A percentile compares a stretch with the other conserved stretches of the same genome.
These are phyloP conservation scores for Scutellaria barbata DNA, from an alignment of 257 asterid species.

Conservation along the genomic window DNA sequence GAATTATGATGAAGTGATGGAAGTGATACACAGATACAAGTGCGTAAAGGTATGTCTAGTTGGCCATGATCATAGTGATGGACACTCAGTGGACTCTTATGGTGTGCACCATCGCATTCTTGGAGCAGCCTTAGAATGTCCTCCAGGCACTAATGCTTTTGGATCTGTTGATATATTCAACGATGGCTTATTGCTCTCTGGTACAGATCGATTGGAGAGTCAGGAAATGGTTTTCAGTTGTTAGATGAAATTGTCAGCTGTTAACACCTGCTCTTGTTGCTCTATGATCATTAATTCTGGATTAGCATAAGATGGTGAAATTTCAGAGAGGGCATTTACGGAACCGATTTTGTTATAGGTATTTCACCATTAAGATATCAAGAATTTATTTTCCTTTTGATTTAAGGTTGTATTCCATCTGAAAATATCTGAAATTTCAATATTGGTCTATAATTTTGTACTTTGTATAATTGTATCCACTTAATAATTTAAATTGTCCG, in stretches of 20 bases:
- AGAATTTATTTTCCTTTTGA: neutral
- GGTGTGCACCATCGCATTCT: constrained; percentile 89
- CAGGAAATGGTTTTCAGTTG: constrained; percentile 65
- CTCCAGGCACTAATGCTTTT: constrained; percentile 80
- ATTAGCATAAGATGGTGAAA: constrained; percentile 16
- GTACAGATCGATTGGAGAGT: constrained; percentile 71
- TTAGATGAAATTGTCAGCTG: constrained; percentile 28
- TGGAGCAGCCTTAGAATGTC: constrained; percentile 93
- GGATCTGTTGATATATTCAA: constrained; percentile 68
- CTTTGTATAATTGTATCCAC: neutral
- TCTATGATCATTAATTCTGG: neutral
- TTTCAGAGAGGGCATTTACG: neutral
- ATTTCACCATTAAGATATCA: neutral
- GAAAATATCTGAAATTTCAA: neutral
- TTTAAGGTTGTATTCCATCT: neutral
- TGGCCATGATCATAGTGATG: constrained; percentile 89
- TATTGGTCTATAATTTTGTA: neutral
- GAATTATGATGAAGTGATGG: constrained; percentile 93
- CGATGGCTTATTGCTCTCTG: constrained; percentile 65
- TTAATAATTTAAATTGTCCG: neutral
- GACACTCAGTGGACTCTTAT: constrained; percentile 65
- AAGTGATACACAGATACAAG: constrained; percentile 65
- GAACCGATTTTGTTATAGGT: neutral
- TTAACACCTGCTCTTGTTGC: constrained; percentile 10
- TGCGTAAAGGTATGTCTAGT: constrained; percentile 88